Conservation (phyloP, 2,329 filamentous ascomycete species). For the Penicillium olsonii region DNA sequence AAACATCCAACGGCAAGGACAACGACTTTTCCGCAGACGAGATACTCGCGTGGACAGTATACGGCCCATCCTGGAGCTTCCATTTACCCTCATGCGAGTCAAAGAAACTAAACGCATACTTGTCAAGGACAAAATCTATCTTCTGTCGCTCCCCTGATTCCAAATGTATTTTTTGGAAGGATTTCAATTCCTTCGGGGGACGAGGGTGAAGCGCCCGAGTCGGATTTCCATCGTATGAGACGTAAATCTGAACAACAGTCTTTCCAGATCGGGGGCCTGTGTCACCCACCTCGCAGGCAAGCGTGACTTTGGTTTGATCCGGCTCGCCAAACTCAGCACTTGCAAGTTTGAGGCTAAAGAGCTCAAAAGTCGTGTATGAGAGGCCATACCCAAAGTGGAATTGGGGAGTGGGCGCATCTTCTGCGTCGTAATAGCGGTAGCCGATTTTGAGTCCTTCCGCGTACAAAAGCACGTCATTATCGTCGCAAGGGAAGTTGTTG, state of each 20-base stretch:
- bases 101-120: slow-evolving; percentile 45
- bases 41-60: slow-evolving; percentile 13
- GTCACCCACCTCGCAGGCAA: slow-evolving; percentile 35
- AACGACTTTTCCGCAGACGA: too few species aligned
- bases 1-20: too few species aligned
- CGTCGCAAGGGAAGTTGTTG: slow-evolving; percentile 71
- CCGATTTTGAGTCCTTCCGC: slow-evolving; percentile 78
- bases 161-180: slow-evolving; percentile 47
- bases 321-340: too few species aligned
- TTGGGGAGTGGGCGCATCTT: slow-evolving; percentile 51
- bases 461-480: slow-evolving; percentile 65
- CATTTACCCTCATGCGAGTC: slow-evolving; percentile 43
- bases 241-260: slow-evolving; percentile 55
- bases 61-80: slow-evolving; percentile 41
- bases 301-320: too few species aligned
- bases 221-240: slow-evolving; percentile 25
- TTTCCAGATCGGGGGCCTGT: slow-evolving; percentile 53
- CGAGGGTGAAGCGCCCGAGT: slow-evolving; percentile 24
- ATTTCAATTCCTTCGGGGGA: slow-evolving; percentile 47
- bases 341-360: slow-evolving; percentile 24
- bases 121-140: slow-evolving; percentile 34
- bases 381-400: slow-evolving; percentile 75
- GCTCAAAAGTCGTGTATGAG: slow-evolving; percentile 68
- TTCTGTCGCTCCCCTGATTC: slow-evolving; percentile 37
- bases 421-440: slow-evolving; percentile 74